These are phyloP conservation scores for Gaeumannomyces tritici DNA, from an alignment of 2,329 filamentous ascomycete species.

Conservation along the genomic window DNA sequence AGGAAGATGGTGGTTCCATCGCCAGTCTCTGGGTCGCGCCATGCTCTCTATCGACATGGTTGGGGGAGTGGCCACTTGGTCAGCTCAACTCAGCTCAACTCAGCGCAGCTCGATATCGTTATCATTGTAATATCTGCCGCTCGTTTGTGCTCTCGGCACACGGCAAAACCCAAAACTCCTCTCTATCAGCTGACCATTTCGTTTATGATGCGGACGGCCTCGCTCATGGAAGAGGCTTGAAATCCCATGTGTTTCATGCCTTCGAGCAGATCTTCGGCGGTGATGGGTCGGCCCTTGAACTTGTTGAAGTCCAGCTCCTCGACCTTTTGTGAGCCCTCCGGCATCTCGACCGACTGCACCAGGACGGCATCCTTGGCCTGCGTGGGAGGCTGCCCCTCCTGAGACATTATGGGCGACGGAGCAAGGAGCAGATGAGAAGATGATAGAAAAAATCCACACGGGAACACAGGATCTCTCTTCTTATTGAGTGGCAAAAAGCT, in stretches of 20 bases:
- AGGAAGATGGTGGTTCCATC: slow-evolving; percentile 88
- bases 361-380: slow-evolving; percentile 73
- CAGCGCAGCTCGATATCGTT: no score
- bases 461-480: not conserved
- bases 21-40: slow-evolving; percentile 69
- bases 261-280: slow-evolving; percentile 72
- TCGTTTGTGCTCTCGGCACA: no score
- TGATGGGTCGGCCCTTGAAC: slow-evolving; percentile 64
- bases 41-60: slow-evolving; percentile 48
- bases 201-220: slow-evolving; percentile 87
- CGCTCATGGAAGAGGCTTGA: slow-evolving; percentile 61
- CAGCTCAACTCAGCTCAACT: not conserved
- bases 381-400: slow-evolving; percentile 38
- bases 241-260: slow-evolving; percentile 82
- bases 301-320: slow-evolving; percentile 89
- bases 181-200: slow-evolving; percentile 64
- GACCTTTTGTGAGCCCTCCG: slow-evolving; percentile 69
- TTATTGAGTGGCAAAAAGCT: not conserved
- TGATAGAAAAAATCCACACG: not conserved
- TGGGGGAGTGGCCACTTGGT: slow-evolving; percentile 8
- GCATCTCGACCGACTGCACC: slow-evolving; percentile 73
- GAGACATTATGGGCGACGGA: slow-evolving; percentile 16
- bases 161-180: not conserved
- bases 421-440: not conserved
- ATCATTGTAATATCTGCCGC: no score